These are phyloP conservation scores for Penicillium nordicum DNA, from an alignment of 2,329 filamentous ascomycete species.

Conservation along the genomic window DNA sequence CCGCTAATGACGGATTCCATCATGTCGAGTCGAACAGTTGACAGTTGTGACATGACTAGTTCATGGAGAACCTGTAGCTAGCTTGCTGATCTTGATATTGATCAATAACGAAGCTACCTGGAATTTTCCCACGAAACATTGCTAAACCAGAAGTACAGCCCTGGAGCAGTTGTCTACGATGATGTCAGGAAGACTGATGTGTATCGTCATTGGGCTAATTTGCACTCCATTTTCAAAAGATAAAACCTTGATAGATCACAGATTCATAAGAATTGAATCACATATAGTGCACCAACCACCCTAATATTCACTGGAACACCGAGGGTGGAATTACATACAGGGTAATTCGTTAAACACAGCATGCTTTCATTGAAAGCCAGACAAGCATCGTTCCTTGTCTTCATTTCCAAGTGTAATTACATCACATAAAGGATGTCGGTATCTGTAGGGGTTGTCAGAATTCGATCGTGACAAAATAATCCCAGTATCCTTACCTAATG, in stretches of 20 bases:
- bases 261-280: conserved; percentile 12
- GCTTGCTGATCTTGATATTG: not conserved
- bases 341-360: conserved; percentile 18
- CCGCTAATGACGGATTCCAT: conserved; percentile 8
- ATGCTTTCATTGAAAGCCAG: conserved; percentile 1
- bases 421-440: conserved; percentile 66
- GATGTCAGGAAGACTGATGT: conserved; percentile 15
- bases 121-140: not conserved
- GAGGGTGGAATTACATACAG: conserved; percentile 21
- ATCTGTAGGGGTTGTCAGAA: conserved; percentile 45
- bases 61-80: not conserved
- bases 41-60: too few relatives aligned
- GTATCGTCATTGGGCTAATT: conserved; percentile 4
- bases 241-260: conserved; percentile 6
- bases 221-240: not conserved
- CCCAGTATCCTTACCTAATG: conserved; percentile 65
- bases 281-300: conserved; percentile 15
- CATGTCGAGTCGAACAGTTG: not conserved
- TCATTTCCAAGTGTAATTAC: conserved; percentile 39
- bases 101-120: not conserved
- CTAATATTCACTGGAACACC: conserved; percentile 13
- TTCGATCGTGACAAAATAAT: not conserved
- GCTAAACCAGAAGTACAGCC: not conserved
- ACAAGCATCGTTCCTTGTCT: not conserved
- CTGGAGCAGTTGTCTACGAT: conserved; percentile 4